Conservation (phyloP, 441 rosid species). For the Jatropha podagrica region DNA sequence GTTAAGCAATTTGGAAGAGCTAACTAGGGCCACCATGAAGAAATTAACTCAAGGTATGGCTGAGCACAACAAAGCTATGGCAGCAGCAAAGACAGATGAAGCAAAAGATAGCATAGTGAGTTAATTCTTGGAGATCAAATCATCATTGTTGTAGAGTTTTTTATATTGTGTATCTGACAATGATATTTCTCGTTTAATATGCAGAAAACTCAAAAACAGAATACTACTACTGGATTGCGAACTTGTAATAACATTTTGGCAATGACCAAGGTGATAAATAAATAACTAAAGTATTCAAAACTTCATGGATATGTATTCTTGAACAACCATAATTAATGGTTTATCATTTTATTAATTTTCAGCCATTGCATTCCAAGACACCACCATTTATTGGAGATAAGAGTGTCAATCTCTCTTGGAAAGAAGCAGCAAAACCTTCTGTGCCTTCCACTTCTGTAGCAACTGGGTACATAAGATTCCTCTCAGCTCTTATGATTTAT, state of each 20-base stretch:
- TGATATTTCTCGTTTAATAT: conserved; percentile 10
- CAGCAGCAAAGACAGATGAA: conserved; percentile 91
- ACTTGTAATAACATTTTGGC: conserved; percentile 97
- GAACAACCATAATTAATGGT: conserved; percentile 5
- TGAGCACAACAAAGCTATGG: conserved; percentile 91
- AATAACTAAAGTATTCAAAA: conserved; percentile 5
- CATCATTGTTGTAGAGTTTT: not conserved
- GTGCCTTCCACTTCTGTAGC: conserved; percentile 43
- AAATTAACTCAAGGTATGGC: conserved; percentile 95
- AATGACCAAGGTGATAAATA: conserved; percentile 77
- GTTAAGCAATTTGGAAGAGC: conserved; percentile 79
- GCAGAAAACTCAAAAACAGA: conserved; percentile 90
- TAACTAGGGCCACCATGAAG: conserved; percentile 89
- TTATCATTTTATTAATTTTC: conserved; percentile 23
- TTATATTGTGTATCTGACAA: conserved; percentile 11
- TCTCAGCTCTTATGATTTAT: not conserved
- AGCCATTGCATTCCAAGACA: conserved; percentile 86
- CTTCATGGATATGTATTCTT: conserved; percentile 6
- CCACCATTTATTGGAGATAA: conserved; percentile 91
- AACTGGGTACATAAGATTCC: conserved; percentile 49
- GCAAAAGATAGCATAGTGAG: conserved; percentile 80
- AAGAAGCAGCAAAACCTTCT: conserved; percentile 67
- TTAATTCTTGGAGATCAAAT: conserved; percentile 22
- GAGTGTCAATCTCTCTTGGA: conserved; percentile 89
- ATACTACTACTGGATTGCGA: conserved; percentile 80